Conservation (phyloP, 176 grass and related monocot genomes). For the Carex myosuroides region DNA sequence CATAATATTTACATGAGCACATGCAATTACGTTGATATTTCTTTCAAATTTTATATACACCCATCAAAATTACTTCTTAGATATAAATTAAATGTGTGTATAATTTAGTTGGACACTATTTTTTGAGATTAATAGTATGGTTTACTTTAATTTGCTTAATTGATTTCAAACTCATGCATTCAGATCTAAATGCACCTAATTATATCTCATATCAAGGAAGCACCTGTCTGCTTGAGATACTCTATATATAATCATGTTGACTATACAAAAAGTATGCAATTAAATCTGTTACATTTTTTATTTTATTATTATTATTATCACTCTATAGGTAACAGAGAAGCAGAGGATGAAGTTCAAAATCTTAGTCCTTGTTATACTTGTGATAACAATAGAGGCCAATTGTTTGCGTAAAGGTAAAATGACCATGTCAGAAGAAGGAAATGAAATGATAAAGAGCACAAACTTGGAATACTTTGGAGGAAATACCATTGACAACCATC, state of each 20-base stretch:
- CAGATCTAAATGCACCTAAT: not conserved
- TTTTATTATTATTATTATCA: not conserved
- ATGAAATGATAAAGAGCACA: constrained; percentile 2
- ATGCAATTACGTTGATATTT: not conserved
- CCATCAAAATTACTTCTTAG: not conserved
- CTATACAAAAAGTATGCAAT: not conserved
- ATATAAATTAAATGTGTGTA: not conserved
- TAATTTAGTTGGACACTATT: not conserved
- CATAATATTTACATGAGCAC: not conserved
- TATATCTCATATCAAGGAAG: not conserved
- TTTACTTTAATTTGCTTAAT: not conserved
- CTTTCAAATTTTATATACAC: not conserved
- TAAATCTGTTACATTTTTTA: not conserved
- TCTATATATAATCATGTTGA: not conserved
- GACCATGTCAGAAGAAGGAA: not conserved
- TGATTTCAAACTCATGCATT: not conserved
- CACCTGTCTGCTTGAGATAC: not conserved
- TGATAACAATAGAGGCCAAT: not conserved
- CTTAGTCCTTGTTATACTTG: constrained; percentile 2
- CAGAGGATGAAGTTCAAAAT: constrained; percentile 14
- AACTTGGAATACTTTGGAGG: constrained; percentile 7
- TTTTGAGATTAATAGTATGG: not conserved
- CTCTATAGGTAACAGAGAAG: not conserved
- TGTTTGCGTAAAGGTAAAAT: not conserved
- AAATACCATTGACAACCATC: constrained; percentile 22